Evolutionary conservation across 371 early-diverging fungal genomes (phyloP).

Genomic region (Saksenaea vasiformis): DNA sequence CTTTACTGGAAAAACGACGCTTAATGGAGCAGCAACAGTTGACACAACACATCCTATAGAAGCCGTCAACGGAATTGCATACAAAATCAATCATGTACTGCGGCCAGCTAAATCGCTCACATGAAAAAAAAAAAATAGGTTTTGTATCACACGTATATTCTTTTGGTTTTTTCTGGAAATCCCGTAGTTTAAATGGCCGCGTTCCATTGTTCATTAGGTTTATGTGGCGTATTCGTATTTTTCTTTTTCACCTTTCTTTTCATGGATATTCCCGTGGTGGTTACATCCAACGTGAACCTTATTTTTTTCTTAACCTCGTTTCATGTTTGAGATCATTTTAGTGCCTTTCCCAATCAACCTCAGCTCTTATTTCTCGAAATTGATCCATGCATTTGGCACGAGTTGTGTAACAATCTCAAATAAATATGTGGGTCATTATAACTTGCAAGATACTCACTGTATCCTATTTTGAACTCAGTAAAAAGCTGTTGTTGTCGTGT

Average conservation of each 20-base stretch:
- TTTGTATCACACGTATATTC: background rate
- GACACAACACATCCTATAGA: slow-evolving; percentile 30
- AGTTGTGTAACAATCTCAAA: slow-evolving; percentile 3
- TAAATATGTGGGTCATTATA: slow-evolving; percentile 1
- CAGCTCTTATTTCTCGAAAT: slow-evolving; percentile 7
- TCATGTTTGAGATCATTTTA: slow-evolving; percentile 3
- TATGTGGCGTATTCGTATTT: slow-evolving; percentile 1
- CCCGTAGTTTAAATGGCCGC: slow-evolving; percentile 4
- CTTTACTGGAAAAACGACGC: slow-evolving; percentile 18
- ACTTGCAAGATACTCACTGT: too few species aligned
- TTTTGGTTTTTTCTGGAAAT: slow-evolving; percentile 7
- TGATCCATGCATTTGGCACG: slow-evolving; percentile 6
- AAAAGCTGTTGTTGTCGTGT: too few species aligned
- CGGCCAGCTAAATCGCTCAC: slow-evolving; percentile 17
- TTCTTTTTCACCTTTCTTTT: slow-evolving; percentile 4
- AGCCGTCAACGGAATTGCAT: slow-evolving; percentile 49
- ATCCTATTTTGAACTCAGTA: too few species aligned
- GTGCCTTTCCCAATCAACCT: slow-evolving; percentile 1
- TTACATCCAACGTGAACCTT: slow-evolving; percentile 3
- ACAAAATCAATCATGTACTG: slow-evolving; percentile 43
- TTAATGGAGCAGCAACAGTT: slow-evolving; percentile 35
- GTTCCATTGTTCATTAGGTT: slow-evolving; percentile 6
- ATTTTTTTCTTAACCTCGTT: background rate
- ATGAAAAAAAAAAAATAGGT: slow-evolving; percentile 4
- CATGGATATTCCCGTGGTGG: slow-evolving; percentile 2